Conservation (phyloP, 495 filamentous ascomycete genomes). For the Penicillium manginii region DNA sequence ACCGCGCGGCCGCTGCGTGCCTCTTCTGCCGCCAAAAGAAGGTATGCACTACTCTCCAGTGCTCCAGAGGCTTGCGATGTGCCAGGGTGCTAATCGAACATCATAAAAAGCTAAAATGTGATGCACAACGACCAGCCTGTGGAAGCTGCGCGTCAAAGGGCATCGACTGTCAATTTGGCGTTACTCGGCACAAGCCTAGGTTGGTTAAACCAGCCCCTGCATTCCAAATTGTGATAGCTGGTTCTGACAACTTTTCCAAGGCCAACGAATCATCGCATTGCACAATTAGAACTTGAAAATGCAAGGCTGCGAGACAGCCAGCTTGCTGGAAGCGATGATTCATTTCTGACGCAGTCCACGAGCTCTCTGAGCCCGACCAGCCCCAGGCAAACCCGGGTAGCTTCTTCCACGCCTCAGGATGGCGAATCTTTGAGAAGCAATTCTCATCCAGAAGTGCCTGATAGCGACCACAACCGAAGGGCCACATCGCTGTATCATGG, state of each 20-base stretch:
- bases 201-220: neutral
- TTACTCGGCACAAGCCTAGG: conserved; percentile 29
- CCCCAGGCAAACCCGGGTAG: conserved; percentile 6
- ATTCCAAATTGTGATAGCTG: neutral
- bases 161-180: conserved; percentile 24
- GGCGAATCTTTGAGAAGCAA: conserved; percentile 16
- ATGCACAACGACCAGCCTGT: conserved; percentile 31
- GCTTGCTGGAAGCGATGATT: conserved; percentile 1
- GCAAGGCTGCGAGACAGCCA: conserved; percentile 22
- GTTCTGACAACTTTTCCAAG: conserved; percentile 6
- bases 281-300: conserved; percentile 34
- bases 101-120: conserved; percentile 33
- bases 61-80: neutral
- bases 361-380: conserved; percentile 12
- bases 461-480: conserved; percentile 17
- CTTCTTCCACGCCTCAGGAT: conserved; percentile 5
- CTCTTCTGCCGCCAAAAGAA: conserved; percentile 35
- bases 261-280: conserved; percentile 34
- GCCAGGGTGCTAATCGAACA: neutral
- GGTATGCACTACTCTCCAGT: conserved; percentile 14
- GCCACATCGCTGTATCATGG: conserved; percentile 33
- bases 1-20: conserved; percentile 32
- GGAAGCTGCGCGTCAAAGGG: conserved; percentile 30
- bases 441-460: conserved; percentile 30
- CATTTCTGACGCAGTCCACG: conserved; percentile 10